phyloP scores from a whole-genome alignment of 805 yeast species.

The Metschnikowia shivogae region DNA sequence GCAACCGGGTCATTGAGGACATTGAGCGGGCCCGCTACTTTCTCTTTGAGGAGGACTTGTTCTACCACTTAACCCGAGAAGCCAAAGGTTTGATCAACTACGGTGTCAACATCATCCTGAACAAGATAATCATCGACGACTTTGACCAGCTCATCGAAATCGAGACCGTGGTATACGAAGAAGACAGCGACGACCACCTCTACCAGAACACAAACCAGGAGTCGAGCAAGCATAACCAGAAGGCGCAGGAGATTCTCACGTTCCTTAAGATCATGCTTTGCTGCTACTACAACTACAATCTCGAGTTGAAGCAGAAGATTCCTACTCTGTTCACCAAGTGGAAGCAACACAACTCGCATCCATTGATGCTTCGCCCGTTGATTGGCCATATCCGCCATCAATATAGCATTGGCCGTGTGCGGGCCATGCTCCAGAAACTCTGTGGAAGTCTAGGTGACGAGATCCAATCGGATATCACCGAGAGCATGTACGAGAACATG shows the following conservation, averaged over 20 bases:
- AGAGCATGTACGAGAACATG: constrained; percentile 26
- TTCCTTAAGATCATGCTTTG: constrained; percentile 60
- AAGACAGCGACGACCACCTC: constrained; percentile 34
- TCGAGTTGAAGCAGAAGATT: constrained; percentile 38
- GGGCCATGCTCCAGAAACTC: constrained; percentile 26
- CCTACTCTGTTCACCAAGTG: constrained; percentile 46
- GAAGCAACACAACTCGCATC: constrained; percentile 41
- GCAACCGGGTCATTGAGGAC: constrained; percentile 37
- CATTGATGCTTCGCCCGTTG: constrained; percentile 51
- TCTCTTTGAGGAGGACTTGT: constrained; percentile 86
- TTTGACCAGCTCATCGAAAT: constrained; percentile 67
- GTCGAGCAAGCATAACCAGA: constrained; percentile 29
- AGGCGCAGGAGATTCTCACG: constrained; percentile 52
- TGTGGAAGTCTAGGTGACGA: constrained; percentile 10
- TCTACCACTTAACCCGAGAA: constrained; percentile 72
- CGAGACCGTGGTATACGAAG: constrained; percentile 51
- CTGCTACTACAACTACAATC: constrained; percentile 49
- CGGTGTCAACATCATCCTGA: constrained; percentile 61
- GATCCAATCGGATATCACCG: constrained; percentile 5
- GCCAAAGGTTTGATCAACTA: constrained; percentile 64
- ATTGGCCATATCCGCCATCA: constrained; percentile 59
- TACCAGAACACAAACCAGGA: constrained; percentile 29
- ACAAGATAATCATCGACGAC: constrained; percentile 61
- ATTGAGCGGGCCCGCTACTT: constrained; percentile 67
- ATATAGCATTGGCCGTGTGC: constrained; percentile 28